Evolutionary conservation across 305 asterid species (phyloP).

Genomic region (Fraxinus angustifolia): DNA sequence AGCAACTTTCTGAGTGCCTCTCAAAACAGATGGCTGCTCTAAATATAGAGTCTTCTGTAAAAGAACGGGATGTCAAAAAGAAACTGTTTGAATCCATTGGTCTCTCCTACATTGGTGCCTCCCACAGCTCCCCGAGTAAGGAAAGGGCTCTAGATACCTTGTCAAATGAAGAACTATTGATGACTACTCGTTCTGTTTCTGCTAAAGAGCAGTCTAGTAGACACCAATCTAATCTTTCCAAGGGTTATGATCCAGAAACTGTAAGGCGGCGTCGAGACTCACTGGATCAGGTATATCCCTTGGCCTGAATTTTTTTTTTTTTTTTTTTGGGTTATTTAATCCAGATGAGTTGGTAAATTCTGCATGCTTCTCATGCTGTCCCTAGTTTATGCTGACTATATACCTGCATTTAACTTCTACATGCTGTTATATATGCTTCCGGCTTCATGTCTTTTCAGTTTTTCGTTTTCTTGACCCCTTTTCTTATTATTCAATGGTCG

Average conservation of each 20-base stretch:
- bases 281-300: constrained; percentile 58
- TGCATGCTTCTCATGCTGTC: constrained; percentile 11
- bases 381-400: constrained; percentile 13
- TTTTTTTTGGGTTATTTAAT: neutral
- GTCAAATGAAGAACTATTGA: constrained; percentile 37
- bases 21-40: constrained; percentile 78
- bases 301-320: constrained; percentile 3
- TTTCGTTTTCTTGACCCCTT: neutral
- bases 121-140: constrained; percentile 50
- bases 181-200: constrained; percentile 42
- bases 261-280: constrained; percentile 82
- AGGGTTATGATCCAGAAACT: constrained; percentile 71
- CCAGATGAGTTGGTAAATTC: neutral
- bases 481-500: neutral
- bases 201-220: constrained; percentile 45
- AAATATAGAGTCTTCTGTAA: constrained; percentile 56
- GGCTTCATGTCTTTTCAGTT: neutral
- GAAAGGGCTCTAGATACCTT: constrained; percentile 46
- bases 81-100: constrained; percentile 89
- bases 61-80: constrained; percentile 52
- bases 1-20: constrained; percentile 80
- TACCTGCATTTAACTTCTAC: neutral
- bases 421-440: neutral
- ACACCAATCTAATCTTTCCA: constrained; percentile 42
- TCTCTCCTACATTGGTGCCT: constrained; percentile 49